phyloP scores from a whole-genome alignment of 2,329 filamentous ascomycete genomes.

The Alternaria sp. region DNA sequence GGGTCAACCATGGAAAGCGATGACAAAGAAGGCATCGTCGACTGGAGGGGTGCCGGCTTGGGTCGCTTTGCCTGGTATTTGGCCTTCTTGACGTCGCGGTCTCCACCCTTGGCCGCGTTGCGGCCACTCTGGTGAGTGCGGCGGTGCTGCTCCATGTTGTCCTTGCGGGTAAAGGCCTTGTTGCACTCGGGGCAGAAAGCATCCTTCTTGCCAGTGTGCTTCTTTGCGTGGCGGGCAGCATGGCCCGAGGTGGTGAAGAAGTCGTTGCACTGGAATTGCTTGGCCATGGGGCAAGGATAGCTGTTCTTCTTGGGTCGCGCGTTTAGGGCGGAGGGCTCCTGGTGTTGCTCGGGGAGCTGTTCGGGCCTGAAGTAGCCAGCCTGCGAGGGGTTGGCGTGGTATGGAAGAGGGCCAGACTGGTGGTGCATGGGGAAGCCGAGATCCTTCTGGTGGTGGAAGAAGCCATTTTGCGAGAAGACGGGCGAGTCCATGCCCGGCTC shows the following conservation, averaged over 20 bases:
- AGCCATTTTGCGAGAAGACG: slow-evolving; percentile 36
- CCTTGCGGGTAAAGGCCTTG: slow-evolving; percentile 81
- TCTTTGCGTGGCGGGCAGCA: slow-evolving; percentile 84
- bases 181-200: slow-evolving; percentile 75
- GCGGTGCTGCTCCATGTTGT: slow-evolving; percentile 89
- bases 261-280: slow-evolving; percentile 76
- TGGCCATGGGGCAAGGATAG: slow-evolving; percentile 77
- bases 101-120: slow-evolving; percentile 46
- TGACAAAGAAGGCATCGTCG: slow-evolving; percentile 29
- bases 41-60: slow-evolving; percentile 44
- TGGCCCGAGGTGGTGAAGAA: slow-evolving; percentile 86
- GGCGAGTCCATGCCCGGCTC: slow-evolving; percentile 40
- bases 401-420: slow-evolving; percentile 30
- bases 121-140: slow-evolving; percentile 72
- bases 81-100: slow-evolving; percentile 50
- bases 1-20: slow-evolving; percentile 41
- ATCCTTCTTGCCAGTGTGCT: slow-evolving; percentile 82
- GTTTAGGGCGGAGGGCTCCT: slow-evolving; percentile 47
- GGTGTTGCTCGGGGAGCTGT: slow-evolving; percentile 18
- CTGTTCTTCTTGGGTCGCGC: slow-evolving; percentile 66
- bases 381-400: slow-evolving; percentile 30
- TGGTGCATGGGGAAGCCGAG: slow-evolving; percentile 35
- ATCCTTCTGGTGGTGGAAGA: slow-evolving; percentile 41
- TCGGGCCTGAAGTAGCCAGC: slow-evolving; percentile 32
- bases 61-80: slow-evolving; percentile 47